Evolutionary conservation across 2,329 filamentous ascomycete species (phyloP), one percentile per base, ranked within the genome.

Genomic region (Anthostomella pinea): DNA sequence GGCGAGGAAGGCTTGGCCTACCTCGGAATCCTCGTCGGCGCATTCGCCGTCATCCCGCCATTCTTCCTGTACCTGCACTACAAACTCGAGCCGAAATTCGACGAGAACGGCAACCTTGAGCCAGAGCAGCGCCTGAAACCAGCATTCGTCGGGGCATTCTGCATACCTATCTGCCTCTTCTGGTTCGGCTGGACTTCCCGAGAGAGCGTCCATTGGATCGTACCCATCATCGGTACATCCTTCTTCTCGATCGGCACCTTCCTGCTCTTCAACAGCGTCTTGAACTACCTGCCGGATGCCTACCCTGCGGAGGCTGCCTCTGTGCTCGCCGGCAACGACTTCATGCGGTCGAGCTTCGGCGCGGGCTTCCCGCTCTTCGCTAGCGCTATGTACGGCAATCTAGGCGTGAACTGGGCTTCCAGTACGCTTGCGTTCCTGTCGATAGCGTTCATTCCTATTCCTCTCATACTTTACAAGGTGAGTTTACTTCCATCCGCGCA

Each of bases 101-200:
- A 68, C 26, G 69, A 69, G 31, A 72, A 79, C 18, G 77, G 83
- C 52, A 70, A 55, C 23, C 49, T 64, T 28, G 78, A 82, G 62
- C 82, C 82, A 10, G 82, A 86, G 59, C 83, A 75, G 65, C 72
- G 81, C 39, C 68, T 86, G 23, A 76, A 79, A 24, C 75, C 81
- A 30, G 65, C 70, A 8, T 71, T 76, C 28, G 54, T 68, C 17
- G 83, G 82, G 27, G 75, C 72, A 3, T 64, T 80, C 37, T 63
- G 77, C 28, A 64, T 80, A 2, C 75, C 76, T 0, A 52, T 70
- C 13, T 70, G 73, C 7, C 62, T 81, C 0, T 71, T 79, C 44
- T 69, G 72, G 59, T 81, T 79, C 49, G 77, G 77, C 20, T 81
- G 77, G 77, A 66, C 68, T 1, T 70, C 71, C 0, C 79, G 52